Evolutionary conservation across 345 rosid genomes (phyloP), one percentile per base, ranked within the genome.

Genomic region (Eucalyptus dawsonii): DNA sequence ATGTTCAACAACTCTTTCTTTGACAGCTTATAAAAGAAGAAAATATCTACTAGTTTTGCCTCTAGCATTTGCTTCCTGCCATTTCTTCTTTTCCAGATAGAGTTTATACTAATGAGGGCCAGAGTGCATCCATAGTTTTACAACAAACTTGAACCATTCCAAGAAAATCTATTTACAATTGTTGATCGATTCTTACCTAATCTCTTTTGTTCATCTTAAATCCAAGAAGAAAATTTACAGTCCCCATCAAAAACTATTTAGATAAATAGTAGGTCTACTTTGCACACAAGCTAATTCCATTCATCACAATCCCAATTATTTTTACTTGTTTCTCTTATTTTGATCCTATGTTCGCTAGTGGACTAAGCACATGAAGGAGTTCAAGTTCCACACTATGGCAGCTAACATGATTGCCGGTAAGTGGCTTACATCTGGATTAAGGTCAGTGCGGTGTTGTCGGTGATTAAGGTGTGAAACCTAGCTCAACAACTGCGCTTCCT

Each of bases 291-390:
- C 10, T 67, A n/a, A 65, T 65, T n/a, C 76, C 76, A n/a, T 65
- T 65, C 37, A 65, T 65, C 76, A n/a, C 37, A 65, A 65, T n/a
- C 76, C 76, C 21, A 65, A 65, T 2, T 96, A 92, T 54, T 88
- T 95, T 95, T 90, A 92, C 94, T 81, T 93, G 95, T 86, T 88
- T 91, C 22, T 92, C 95, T 69, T 93, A 95, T 83, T 85, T 95
- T 62, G 54, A 93, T 44, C 96, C 96, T 72, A n/a, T n/a, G n/a
- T n/a, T n/a, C n/a, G n/a, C n/a, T n/a, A n/a, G n/a, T n/a, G n/a
- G n/a, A n/a, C n/a, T n/a, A n/a, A n/a, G n/a, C n/a, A n/a, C n/a
- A n/a, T n/a, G n/a, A n/a, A n/a, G n/a, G n/a, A n/a, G n/a, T n/a
- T n/a, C n/a, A n/a, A n/a, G n/a, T n/a, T n/a, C n/a, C n/a, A n/a